Base-by-base conservation (phyloP, 352 stramenopile species). In the Saprolegnia diclina region DNA sequence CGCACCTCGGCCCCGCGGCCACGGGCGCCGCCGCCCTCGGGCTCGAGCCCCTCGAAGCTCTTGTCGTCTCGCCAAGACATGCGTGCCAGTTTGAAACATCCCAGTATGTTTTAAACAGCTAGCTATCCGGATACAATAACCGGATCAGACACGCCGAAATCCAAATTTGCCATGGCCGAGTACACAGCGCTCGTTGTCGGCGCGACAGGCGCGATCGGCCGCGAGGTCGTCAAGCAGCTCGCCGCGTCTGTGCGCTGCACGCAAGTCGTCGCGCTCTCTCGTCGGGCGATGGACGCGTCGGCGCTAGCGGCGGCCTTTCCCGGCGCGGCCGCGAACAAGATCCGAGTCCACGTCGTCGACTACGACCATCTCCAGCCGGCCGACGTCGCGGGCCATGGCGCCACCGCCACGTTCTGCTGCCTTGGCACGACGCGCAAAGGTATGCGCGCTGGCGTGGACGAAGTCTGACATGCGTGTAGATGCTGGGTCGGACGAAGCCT, bases 351-450 rank as follows among this genome's bases (percentile, higher is more conserved):
- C 19, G 29, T 38, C 3, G 63, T 69, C 32, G 63, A 69, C 18
- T 69, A 61, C 18, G 63, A 69, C 22, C 19, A 69, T 48, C 50
- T 69, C 29, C n/a, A 63, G 35, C n/a, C 35, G 13, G 45, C 53
- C 16, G 63, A 69, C 53, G 46, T 63, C 21, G 63, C 63, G n/a
- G 32, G 64, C 0, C 81, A 88, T 64, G 76, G 83, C 32, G 74
- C 89, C 40, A 77, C 87, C 64, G 81, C 82, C 0, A 76, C 80
- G 9, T 92, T 92, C 70, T 89, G 79, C 48, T 91, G 82, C 29
- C 68, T 92, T 3, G 82, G 85, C 32, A 91, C 85, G 11, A 91
- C 85, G 0, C 80, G 81, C 64, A 87, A 88, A 77, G 72, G 78
- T 81, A 22, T 29, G 54, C 40, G 40, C 16, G 18, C 10, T 24